phyloP scores from a whole-genome alignment of 768 basidiomycete genomes.

The Tulasnella sp. region DNA sequence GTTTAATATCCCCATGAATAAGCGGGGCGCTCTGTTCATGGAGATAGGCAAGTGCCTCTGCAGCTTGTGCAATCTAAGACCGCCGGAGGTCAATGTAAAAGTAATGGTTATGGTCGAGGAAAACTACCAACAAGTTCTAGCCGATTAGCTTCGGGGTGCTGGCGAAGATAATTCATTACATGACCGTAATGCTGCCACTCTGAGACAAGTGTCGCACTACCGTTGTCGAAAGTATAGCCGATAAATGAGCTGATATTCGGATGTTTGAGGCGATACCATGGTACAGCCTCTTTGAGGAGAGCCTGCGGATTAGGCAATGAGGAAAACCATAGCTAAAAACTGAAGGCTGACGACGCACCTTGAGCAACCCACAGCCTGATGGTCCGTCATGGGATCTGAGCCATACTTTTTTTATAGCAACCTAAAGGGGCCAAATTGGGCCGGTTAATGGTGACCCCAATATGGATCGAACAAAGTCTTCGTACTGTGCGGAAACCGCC shows the following conservation, averaged over 20 bases:
- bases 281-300: neutral
- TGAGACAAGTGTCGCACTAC: neutral
- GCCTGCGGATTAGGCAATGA: neutral
- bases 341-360: neutral
- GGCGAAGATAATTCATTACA: neutral
- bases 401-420: neutral
- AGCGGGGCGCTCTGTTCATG: neutral
- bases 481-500: neutral
- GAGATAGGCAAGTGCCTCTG: neutral
- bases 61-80: neutral
- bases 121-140: neutral
- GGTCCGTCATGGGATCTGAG: neutral
- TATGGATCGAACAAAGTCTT: neutral
- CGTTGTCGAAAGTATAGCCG: neutral
- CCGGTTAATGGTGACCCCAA: neutral
- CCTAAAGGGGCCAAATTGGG: neutral
- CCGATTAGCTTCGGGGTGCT: neutral
- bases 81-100: neutral
- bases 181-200: slow-evolving; percentile 1
- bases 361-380: neutral
- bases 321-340: neutral
- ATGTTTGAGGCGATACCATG: neutral
- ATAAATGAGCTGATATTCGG: neutral
- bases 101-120: neutral
- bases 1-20: neutral